Base-by-base conservation (phyloP, 768 basidiomycete genomes). In the Psilocybe subaeruginosa region DNA sequence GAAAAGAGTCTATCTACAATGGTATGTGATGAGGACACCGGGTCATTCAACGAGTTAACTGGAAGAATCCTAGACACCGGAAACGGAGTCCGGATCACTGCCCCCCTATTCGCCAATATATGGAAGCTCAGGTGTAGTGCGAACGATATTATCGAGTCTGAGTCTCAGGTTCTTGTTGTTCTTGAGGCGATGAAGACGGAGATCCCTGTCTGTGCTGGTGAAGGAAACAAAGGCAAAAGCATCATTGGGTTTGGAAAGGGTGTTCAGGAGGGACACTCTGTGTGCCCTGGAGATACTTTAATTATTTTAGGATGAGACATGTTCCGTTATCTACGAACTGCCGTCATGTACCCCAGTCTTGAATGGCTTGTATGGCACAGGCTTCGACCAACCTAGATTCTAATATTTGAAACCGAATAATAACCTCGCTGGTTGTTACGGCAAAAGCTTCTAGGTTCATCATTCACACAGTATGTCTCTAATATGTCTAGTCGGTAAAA, bases 171-270 rank as follows among this genome's bases (percentile, higher is more conserved):
- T 3, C 66, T 87, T 39, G 51, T 84, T 33, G 76, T 85, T 17
- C 76, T 89, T 11, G 85, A 87, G 69, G 85, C 87, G 1, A 89
- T 88, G 88, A 89, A 90, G 72, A 86, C 83, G 0, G 85, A 86
- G 65, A 80, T 88, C 47, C 74, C 78, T 12, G 67, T 89, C 14
- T 69, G 69, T 53, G 81, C 82, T 0, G 79, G 82, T 0, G 76
- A 80, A 16, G 73, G 72, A 8, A 78, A 79, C 54, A 67, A 85
- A 1, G 85, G 85, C 2, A 82, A 71, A 53, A 66, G 47, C 14
- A 76, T 87, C 0, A 67, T 61, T 33, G 73, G 73, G 0, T 67
- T 84, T 4, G 81, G 78, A 0, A 71, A 69, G 14, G 81, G 78
- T 0, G 65, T 83, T 7, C 66, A 65, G 37, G 81, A 80, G 56